Base-by-base conservation (phyloP, 495 filamentous ascomycete species). In the Penicillium flavigenum region DNA sequence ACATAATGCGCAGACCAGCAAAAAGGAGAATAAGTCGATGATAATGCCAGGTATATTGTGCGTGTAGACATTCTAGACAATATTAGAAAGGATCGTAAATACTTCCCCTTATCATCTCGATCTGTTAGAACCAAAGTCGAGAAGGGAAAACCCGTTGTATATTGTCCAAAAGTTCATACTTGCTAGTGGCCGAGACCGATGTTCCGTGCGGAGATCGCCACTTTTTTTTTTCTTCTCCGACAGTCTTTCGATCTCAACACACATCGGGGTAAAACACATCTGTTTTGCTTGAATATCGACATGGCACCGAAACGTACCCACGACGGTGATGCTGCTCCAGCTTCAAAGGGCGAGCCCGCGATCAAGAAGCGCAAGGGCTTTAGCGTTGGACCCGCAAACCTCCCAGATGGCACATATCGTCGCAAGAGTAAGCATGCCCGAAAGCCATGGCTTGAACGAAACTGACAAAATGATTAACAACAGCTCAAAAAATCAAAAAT, bases 401-500 rank as follows among this genome's bases (percentile, higher is more conserved):
- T 98, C 17, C 94, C 94, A 24, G 93, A 98, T 72, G 94, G 94
- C 38, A 86, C 88, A 17, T 89, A 95, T 83, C 84, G 86, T 63
- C 89, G 94, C 57, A 97, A 97, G 83, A 83, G 92, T 94, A 72
- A 51, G 62, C 51, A 43, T 44, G 17, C 47, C 26, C 34, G 2
- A 19, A n/a, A n/a, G 8, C 16, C 39, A 12, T 4, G 6, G 1
- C 9, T 31, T 31, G 16, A 8, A 10, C 14, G 17, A 19, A 2
- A 20, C 24, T 34, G 42, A 44, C 9, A 51, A 46, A 51, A 51
- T 36, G 27, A 44, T 59, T 47, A 57, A 61, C 53, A 20, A 57
- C 62, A 97, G 93, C 88, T 47, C 84, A 91, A 76, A 96, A 95
- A 73, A 94, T 97, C 65, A 98, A 98, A 71, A 79, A 86, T 54